Conservation (phyloP, 257 asterid species). For the Ligustrum vulgare region DNA sequence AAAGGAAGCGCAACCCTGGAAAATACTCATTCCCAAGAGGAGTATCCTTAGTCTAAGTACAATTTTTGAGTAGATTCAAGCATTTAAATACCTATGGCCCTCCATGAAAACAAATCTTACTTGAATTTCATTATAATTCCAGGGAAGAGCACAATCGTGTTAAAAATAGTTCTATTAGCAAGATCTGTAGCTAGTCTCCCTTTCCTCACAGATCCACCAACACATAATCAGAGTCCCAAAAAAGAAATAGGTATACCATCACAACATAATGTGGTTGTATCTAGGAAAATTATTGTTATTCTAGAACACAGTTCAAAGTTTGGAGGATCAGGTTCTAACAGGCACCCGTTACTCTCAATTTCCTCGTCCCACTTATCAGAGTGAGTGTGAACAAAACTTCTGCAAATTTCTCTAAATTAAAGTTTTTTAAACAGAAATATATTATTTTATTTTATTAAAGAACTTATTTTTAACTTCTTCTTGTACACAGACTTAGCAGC, state of each 20-base stretch:
- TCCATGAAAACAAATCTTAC: background rate
- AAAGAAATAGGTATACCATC: conserved; percentile 14
- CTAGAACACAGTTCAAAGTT: background rate
- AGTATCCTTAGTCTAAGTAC: conserved; percentile 10
- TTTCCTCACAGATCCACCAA: conserved; percentile 2
- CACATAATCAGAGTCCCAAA: conserved; percentile 1
- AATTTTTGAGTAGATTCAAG: background rate
- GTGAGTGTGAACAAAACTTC: conserved; percentile 1
- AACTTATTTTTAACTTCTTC: background rate
- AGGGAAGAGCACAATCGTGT: background rate
- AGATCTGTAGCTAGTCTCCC: background rate
- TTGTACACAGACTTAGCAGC: background rate
- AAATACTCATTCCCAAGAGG: conserved; percentile 11
- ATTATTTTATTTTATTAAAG: conserved; percentile 15
- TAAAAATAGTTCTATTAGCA: background rate
- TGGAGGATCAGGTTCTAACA: background rate
- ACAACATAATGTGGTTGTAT: conserved; percentile 7
- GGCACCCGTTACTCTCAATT: background rate
- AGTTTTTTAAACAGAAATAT: conserved; percentile 1
- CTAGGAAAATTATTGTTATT: background rate
- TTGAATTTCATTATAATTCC: background rate
- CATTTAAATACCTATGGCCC: background rate
- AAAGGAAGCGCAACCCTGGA: conserved; percentile 8
- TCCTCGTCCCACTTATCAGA: conserved; percentile 17
- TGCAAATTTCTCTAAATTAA: conserved; percentile 2